A percentile compares a stretch with the other conserved stretches of the same genome.
phyloP scores from a whole-genome alignment of 345 rosid species.

The Lepidium aucheri region DNA sequence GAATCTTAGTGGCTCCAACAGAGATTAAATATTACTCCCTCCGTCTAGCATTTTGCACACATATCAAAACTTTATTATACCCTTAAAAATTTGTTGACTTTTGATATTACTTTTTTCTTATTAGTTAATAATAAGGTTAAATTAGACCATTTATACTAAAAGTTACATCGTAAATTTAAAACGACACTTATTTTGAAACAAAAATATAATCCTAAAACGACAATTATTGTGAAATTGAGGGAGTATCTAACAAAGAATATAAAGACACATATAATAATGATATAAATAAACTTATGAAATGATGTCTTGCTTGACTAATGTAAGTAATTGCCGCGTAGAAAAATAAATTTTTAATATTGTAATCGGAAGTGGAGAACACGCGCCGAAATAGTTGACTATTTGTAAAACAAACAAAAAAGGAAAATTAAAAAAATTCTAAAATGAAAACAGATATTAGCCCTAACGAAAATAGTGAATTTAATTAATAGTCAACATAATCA shows the following conservation, averaged over 20 bases:
- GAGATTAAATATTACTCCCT: not conserved
- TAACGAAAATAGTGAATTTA: conserved; percentile 14
- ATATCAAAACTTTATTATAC: no score
- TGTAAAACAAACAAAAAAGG: not conserved
- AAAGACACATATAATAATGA: no score
- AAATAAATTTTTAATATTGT: not conserved
- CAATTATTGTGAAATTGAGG: no score
- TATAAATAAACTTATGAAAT: not conserved
- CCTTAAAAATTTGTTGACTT: no score
- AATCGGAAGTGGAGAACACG: conserved; percentile 19
- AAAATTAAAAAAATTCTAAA: not conserved
- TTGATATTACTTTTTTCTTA: no score
- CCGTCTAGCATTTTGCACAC: no score
- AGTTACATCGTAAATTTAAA: no score
- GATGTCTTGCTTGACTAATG: conserved; percentile 16
- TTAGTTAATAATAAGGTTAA: no score
- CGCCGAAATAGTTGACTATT: conserved; percentile 21
- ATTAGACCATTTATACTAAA: no score
- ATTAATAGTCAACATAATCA: not conserved
- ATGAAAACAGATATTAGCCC: conserved; percentile 7
- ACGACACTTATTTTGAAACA: no score
- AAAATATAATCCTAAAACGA: no score
- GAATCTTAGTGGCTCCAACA: not conserved
- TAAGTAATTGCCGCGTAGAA: conserved; percentile 1
- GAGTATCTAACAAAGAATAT: no score